These are phyloP conservation scores for Kluyveromyces nonfermentans DNA, from an alignment of 805 yeast genomes.

Conservation along the genomic window DNA sequence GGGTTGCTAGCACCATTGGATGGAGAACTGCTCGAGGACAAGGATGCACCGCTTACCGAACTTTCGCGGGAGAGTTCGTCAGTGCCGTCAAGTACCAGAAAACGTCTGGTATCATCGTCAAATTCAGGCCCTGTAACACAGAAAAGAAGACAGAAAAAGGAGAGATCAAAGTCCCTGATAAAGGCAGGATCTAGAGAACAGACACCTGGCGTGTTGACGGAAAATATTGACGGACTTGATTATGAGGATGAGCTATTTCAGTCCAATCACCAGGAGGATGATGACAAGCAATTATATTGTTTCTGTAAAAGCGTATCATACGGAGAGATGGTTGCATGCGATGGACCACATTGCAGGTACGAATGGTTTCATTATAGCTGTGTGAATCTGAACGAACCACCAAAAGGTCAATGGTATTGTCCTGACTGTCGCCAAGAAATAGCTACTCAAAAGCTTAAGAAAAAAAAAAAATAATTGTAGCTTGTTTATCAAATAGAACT, in stretches of 20 bases:
- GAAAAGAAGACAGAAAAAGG: constrained; percentile 16
- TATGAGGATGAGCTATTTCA: constrained; percentile 30
- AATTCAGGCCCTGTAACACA: constrained; percentile 10
- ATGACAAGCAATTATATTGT: constrained; percentile 69
- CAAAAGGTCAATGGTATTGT: constrained; percentile 92
- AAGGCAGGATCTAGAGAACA: constrained; percentile 1
- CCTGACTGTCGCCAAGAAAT: constrained; percentile 55
- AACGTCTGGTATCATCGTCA: constrained; percentile 1
- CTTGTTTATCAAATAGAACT: neutral
- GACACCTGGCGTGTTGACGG: constrained; percentile 7
- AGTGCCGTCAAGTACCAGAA: constrained; percentile 8
- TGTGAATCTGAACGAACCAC: constrained; percentile 82
- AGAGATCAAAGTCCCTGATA: constrained; percentile 4
- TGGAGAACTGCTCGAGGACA: constrained; percentile 35
- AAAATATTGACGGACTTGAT: constrained; percentile 18
- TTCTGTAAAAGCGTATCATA: constrained; percentile 89
- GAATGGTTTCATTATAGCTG: constrained; percentile 98
- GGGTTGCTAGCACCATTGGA: constrained; percentile 62
- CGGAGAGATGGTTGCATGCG: constrained; percentile 97
- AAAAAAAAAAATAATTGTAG: constrained; percentile 14
- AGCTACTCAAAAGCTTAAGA: constrained; percentile 23
- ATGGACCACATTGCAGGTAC: constrained; percentile 73
- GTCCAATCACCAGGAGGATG: constrained; percentile 36
- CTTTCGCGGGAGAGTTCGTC: constrained; percentile 26
- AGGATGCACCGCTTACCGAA: constrained; percentile 19